A percentile compares a stretch with the other conserved stretches of the same genome.
These are phyloP conservation scores for Antitrichia curtipendula DNA, from an alignment of 225 moss, liverwort and hornwort genomes.

Conservation along the genomic window DNA sequence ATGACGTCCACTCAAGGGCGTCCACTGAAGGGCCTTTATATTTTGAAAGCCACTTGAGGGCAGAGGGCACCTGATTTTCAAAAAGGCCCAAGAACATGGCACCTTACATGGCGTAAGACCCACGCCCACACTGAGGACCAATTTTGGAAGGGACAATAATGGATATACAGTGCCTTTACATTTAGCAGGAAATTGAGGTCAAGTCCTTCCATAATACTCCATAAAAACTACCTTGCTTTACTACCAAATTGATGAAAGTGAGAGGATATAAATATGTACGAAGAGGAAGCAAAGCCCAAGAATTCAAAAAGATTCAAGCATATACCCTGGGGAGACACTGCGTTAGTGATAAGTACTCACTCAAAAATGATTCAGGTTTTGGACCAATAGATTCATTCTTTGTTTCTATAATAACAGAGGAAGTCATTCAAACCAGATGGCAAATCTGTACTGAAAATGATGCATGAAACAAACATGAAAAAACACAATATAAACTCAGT, in stretches of 20 bases:
- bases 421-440: not conserved
- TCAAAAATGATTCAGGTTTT: not conserved
- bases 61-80: not conserved
- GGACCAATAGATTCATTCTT: no score
- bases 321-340: no score
- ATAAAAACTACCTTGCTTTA: no score
- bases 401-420: not conserved
- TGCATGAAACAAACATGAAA: not conserved
- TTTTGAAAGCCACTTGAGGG: no score
- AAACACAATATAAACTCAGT: not conserved
- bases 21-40: no score
- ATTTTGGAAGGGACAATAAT: not conserved
- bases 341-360: not conserved
- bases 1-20: no score
- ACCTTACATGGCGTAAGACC: no score
- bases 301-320: no score
- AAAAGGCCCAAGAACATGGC: not conserved
- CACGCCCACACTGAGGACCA: fast-evolving
- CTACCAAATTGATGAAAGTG: not conserved
- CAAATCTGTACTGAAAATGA: not conserved
- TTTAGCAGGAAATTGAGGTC: no score
- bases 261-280: no score
- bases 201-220: no score
- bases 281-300: not conserved
- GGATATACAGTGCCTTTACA: no score